These are phyloP conservation scores for Torulaspora delbrueckii DNA, from an alignment of 805 yeast species.

Conservation along the genomic window DNA sequence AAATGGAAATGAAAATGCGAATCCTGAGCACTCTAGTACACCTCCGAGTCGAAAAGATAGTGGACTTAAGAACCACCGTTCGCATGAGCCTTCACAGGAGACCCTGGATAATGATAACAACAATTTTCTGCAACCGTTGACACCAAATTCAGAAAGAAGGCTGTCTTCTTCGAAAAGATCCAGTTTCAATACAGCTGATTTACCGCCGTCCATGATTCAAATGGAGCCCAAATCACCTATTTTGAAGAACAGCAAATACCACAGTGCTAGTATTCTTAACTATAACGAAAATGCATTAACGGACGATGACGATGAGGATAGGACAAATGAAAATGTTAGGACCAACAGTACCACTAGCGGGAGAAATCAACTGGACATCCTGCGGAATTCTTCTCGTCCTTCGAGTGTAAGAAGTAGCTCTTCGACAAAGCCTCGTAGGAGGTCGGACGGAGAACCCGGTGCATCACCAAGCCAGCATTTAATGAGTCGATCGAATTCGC, in stretches of 20 bases:
- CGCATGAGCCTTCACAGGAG: slow-evolving; percentile 4
- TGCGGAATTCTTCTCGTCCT: slow-evolving; percentile 25
- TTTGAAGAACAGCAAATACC: slow-evolving; percentile 41
- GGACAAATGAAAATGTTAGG: slow-evolving; percentile 10
- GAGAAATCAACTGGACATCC: slow-evolving; percentile 14
- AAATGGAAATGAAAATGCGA: slow-evolving; percentile 15
- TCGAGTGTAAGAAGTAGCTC: slow-evolving; percentile 26
- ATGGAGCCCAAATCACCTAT: slow-evolving; percentile 72
- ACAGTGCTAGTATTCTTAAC: slow-evolving; percentile 19
- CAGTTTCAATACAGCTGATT: slow-evolving; percentile 34
- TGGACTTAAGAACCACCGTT: slow-evolving; percentile 2
- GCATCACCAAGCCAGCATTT: slow-evolving; percentile 10
- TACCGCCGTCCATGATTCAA: slow-evolving; percentile 67
- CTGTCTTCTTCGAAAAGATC: slow-evolving; percentile 26
- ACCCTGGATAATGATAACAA: neutral
- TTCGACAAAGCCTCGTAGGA: slow-evolving; percentile 23
- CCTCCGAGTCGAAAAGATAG: slow-evolving; percentile 7
- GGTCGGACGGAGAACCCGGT: slow-evolving; percentile 17
- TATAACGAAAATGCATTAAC: slow-evolving; percentile 32
- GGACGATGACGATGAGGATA: slow-evolving; percentile 30
- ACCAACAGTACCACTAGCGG: slow-evolving; percentile 4
- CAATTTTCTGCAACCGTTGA: slow-evolving; percentile 9
- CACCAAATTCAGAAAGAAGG: slow-evolving; percentile 13
- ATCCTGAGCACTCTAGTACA: slow-evolving; percentile 1
- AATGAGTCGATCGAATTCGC: slow-evolving; percentile 27